Conservation (phyloP, 2,329 filamentous ascomycete species). For the Botrytis porri region DNA sequence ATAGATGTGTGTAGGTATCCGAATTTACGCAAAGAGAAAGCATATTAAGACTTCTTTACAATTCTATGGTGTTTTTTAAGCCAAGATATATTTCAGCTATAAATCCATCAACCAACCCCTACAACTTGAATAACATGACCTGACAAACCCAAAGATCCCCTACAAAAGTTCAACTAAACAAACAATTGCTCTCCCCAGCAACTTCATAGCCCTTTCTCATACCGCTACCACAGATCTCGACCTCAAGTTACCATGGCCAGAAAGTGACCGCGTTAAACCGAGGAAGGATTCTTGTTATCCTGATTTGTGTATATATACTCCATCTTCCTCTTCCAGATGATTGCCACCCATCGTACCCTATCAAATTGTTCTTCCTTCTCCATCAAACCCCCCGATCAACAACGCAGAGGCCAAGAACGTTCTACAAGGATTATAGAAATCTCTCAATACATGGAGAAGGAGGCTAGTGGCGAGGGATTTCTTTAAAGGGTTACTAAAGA, state of each 20-base stretch:
- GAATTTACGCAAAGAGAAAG: not conserved
- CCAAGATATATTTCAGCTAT: not conserved
- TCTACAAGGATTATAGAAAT: conserved; percentile 39
- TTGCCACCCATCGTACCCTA: conserved; percentile 34
- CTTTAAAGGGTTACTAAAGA: conserved; percentile 39
- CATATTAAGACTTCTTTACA: not conserved
- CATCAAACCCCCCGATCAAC: conserved; percentile 25
- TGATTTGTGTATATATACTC: not conserved
- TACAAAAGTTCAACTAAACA: not conserved
- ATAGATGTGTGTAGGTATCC: not conserved
- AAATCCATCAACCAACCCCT: no score
- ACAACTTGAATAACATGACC: not conserved
- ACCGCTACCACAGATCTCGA: not conserved
- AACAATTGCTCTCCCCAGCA: not conserved
- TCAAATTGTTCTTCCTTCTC: conserved; percentile 38
- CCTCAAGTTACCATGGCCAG: not conserved
- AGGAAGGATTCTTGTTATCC: not conserved
- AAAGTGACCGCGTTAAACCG: not conserved
- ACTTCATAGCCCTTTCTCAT: not conserved
- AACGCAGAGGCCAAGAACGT: conserved; percentile 44
- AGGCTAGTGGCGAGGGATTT: conserved; percentile 46
- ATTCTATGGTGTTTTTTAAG: not conserved
- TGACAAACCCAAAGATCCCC: not conserved
- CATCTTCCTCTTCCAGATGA: no score
- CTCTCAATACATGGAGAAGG: conserved; percentile 45